phyloP scores from a whole-genome alignment of 2,329 filamentous ascomycete species.

The Ophiostoma perfectum region DNA sequence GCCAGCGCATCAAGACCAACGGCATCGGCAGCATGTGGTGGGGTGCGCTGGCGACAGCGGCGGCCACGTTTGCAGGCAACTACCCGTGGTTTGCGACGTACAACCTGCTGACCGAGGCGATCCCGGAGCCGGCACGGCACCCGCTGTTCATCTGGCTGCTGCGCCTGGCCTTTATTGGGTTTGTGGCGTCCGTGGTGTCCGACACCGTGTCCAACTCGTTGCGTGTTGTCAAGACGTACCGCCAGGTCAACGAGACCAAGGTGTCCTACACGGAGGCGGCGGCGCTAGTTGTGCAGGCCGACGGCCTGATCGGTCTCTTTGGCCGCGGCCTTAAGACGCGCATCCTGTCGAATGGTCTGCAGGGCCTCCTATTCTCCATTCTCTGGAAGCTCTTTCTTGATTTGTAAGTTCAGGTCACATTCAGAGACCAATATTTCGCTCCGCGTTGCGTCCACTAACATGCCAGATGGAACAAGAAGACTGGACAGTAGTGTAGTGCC shows the following conservation, averaged over 20 bases:
- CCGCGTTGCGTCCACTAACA: neutral
- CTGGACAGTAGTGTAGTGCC: constrained; percentile 4
- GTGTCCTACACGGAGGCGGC: constrained; percentile 45
- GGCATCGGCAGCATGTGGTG: constrained; percentile 46
- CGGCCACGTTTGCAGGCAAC: constrained; percentile 45
- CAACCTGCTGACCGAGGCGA: constrained; percentile 38
- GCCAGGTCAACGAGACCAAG: constrained; percentile 45
- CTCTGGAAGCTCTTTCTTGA: constrained; percentile 47
- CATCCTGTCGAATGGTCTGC: constrained; percentile 45
- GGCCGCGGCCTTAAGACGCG: constrained; percentile 44
- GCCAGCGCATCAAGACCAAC: constrained; percentile 41
- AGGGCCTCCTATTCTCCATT: constrained; percentile 44
- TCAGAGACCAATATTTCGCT: too few relatives aligned
- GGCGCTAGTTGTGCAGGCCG: constrained; percentile 36
- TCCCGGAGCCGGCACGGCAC: constrained; percentile 39
- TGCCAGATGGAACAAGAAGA: constrained; percentile 17
- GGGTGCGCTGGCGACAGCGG: constrained; percentile 45
- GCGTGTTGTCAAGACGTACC: constrained; percentile 45
- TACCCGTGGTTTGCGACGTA: constrained; percentile 50
- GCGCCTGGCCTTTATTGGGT: constrained; percentile 41
- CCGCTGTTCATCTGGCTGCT: constrained; percentile 40
- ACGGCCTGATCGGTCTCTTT: constrained; percentile 40
- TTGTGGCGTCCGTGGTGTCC: constrained; percentile 42
- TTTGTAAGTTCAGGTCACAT: constrained; percentile 35
- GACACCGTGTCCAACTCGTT: constrained; percentile 45